Evolutionary conservation across 306 rosid genomes (phyloP).

Genomic region (Castanospermum australe): DNA sequence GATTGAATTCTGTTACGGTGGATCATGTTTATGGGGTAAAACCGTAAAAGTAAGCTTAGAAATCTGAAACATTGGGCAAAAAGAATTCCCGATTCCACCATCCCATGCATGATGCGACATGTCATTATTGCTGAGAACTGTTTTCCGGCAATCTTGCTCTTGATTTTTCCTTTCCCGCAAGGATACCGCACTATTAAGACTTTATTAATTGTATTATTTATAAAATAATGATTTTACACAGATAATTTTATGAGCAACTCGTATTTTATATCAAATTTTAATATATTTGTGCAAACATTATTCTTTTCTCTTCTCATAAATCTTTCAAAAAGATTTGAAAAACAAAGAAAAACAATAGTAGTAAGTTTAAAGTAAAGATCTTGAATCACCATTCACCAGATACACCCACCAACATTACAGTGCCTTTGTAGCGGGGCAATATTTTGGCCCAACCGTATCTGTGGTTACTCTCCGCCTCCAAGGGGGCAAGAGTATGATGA

Average conservation of each 20-base stretch:
- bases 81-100: constrained; percentile 28
- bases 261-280: too few relatives aligned
- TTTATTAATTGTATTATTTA: too few relatives aligned
- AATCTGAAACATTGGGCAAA: constrained; percentile 17
- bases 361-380: neutral
- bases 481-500: neutral
- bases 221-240: too few relatives aligned
- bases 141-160: constrained; percentile 23
- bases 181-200: too few relatives aligned
- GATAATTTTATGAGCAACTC: too few relatives aligned
- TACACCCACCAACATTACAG: neutral
- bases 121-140: constrained; percentile 11
- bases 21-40: constrained; percentile 23
- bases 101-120: constrained; percentile 18
- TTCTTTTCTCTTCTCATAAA: neutral
- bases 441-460: neutral
- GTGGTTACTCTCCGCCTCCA: neutral
- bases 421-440: neutral
- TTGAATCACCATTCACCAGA: neutral
- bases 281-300: too few relatives aligned
- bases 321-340: neutral
- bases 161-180: too few relatives aligned
- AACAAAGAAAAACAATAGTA: neutral
- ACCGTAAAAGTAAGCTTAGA: constrained; percentile 32
- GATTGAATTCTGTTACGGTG: constrained; percentile 11